Evolutionary conservation across 352 stramenopile species (phyloP), one percentile per base, ranked within the genome.

Genomic region (Phytopythium aichiense): DNA sequence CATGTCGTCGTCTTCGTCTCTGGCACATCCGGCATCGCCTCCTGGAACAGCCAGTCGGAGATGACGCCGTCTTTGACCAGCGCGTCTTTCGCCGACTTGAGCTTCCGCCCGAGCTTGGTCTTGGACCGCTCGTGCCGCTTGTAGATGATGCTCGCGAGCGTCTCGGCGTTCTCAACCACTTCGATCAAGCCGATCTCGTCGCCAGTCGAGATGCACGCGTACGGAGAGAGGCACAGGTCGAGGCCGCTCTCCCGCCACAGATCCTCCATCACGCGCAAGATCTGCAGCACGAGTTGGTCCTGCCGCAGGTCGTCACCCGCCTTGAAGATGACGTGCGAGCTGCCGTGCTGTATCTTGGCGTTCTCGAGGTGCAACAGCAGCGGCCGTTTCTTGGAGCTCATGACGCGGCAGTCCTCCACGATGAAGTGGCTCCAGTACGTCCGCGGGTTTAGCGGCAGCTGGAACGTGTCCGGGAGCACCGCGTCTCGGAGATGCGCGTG

Each of bases 331-430:
- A 97, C 76, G 58, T 78, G 87, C 1, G 77, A 78, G 11, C 76
- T 72, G 30, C 71, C 74, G 54, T 91, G 79, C 43, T 88, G 68
- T 0, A 74, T 62, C 51, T 92, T 92, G 11, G 78, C 71, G 28
- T 79, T 90, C 58, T 90, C 70, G 13, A 98, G 87, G 25, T 90
- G 86, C 16, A 98, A 71, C 58, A 92, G 89, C 0, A 98, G 77
- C 11, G 94, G 94, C 5, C 89, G 77, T 66, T 98, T 98, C 67
- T 98, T 98, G 20, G 81, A 96, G 63, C 94, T 91, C 94, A 98
- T 98, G 37, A 98, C 92, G 16, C 83, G 77, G 64, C 91, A 98
- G 57, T 88, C 88, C 4, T 88, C 72, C 7, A 92, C 67, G 45
- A 93, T 79, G 31, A 98, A 74, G 0, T 58, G 65, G 30, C 61